Percentiles rank a stretch among this genome's conserved stretches.
Evolutionary conservation across 768 basidiomycete genomes (phyloP).

Genomic region (Infundibulicybe gibba): DNA sequence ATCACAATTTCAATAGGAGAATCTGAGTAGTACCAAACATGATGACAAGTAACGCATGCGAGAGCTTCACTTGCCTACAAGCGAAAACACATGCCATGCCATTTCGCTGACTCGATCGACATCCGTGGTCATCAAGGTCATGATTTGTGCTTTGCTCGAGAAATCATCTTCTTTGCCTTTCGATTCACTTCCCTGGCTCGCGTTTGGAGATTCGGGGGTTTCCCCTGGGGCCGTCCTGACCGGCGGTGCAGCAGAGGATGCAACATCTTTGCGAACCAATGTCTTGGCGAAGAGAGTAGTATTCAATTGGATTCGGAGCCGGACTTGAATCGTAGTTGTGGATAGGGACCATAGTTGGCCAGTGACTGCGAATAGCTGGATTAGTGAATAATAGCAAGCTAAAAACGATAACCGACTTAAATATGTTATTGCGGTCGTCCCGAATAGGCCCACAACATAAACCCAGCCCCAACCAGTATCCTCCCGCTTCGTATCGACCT

Average conservation of each 20-base stretch:
- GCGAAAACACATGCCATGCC: slow-evolving; percentile 70
- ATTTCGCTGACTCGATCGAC: slow-evolving; percentile 89
- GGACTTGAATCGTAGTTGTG: slow-evolving; percentile 66
- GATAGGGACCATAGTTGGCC: slow-evolving; percentile 72
- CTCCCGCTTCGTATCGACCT: slow-evolving; percentile 53
- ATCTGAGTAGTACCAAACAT: slow-evolving; percentile 33
- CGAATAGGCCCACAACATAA: slow-evolving; percentile 36
- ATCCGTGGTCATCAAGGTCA: slow-evolving; percentile 96
- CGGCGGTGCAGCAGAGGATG: slow-evolving; percentile 48
- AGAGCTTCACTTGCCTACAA: slow-evolving; percentile 50
- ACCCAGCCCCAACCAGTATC: slow-evolving; percentile 74
- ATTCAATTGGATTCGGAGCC: slow-evolving; percentile 74
- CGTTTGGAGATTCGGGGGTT: background rate
- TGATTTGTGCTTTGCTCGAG: slow-evolving; percentile 74
- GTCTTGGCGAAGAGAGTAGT: slow-evolving; percentile 86
- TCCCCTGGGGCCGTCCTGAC: slow-evolving; percentile 14
- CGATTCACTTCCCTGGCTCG: no score
- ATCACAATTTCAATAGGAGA: slow-evolving; percentile 76
- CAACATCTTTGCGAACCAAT: slow-evolving; percentile 79
- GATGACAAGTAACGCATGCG: background rate
- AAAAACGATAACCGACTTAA: slow-evolving; percentile 22
- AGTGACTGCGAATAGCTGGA: slow-evolving; percentile 39
- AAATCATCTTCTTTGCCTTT: slow-evolving; percentile 55
- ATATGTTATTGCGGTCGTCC: slow-evolving; percentile 26
- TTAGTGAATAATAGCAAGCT: background rate